These are phyloP conservation scores for Thalia dealbata DNA, from an alignment of 176 grass and related monocot species.

Conservation along the genomic window DNA sequence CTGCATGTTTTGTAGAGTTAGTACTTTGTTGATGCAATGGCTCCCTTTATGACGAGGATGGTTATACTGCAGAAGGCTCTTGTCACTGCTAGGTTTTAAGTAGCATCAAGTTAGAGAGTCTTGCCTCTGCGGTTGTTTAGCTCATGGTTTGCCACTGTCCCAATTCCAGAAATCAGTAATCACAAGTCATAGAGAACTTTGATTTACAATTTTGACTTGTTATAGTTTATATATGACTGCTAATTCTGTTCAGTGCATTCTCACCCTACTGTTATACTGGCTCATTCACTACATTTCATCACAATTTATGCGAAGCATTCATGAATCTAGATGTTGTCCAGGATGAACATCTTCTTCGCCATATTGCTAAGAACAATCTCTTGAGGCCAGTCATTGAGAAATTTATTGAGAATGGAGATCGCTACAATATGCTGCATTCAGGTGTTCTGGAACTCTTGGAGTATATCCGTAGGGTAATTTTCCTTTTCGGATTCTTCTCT, in stretches of 20 bases:
- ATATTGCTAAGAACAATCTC: constrained; percentile 57
- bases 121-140: too few species aligned
- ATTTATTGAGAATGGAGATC: constrained; percentile 63
- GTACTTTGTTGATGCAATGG: too few species aligned
- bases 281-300: neutral
- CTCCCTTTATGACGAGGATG: too few species aligned
- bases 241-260: neutral
- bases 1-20: too few species aligned
- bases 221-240: too few species aligned
- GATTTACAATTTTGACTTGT: too few species aligned
- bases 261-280: neutral
- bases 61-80: too few species aligned
- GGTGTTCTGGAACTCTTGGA: constrained; percentile 64
- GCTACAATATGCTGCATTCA: constrained; percentile 84
- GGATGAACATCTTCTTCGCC: constrained; percentile 72
- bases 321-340: constrained; percentile 28
- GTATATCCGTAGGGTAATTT: constrained; percentile 66
- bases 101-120: too few species aligned
- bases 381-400: constrained; percentile 66
- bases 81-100: too few species aligned
- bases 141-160: too few species aligned
- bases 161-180: neutral
- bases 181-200: too few species aligned
- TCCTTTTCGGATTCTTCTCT: constrained; percentile 14
- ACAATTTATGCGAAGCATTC: neutral